These are phyloP conservation scores for Phytophthora pluvialis DNA, from an alignment of 352 stramenopile species.

Conservation along the genomic window DNA sequence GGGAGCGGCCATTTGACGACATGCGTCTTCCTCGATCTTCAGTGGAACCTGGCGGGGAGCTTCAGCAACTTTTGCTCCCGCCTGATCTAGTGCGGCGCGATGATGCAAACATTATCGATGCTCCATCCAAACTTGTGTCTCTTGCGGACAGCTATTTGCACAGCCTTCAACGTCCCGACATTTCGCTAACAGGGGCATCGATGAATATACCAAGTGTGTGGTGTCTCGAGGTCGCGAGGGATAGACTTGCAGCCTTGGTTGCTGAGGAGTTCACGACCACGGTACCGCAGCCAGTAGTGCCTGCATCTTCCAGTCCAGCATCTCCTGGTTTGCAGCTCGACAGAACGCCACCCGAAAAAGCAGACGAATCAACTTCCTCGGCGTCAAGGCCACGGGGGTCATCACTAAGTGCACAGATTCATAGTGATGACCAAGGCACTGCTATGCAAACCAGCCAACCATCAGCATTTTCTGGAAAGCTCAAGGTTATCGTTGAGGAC, in stretches of 20 bases:
- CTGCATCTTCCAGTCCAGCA: not conserved
- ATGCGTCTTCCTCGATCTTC: not conserved
- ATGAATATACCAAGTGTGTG: constrained; percentile 44
- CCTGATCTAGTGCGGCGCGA: constrained; percentile 32
- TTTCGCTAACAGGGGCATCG: constrained; percentile 39
- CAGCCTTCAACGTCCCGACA: constrained; percentile 18
- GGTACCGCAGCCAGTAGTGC: not conserved
- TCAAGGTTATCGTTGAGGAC: constrained; percentile 21
- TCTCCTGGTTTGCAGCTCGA: not conserved
- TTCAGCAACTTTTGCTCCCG: constrained; percentile 39
- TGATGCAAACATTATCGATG: constrained; percentile 17
- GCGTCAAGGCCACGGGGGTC: not conserved
- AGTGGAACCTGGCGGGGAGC: not conserved
- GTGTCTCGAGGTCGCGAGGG: constrained; percentile 16
- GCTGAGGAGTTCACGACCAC: constrained; percentile 16
- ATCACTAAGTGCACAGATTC: not conserved
- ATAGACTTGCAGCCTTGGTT: constrained; percentile 11
- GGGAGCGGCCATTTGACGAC: not conserved
- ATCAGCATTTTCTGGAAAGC: constrained; percentile 9
- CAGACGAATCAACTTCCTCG: not conserved
- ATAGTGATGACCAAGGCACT: not conserved
- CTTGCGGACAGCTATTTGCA: constrained; percentile 25
- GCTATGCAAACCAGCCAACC: not conserved
- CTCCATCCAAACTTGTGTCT: constrained; percentile 26
- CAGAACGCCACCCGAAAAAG: not conserved